Percentiles rank a stretch among this genome's conserved stretches.
phyloP scores from a whole-genome alignment of 2,329 filamentous ascomycete species.

The Xylaria sp. region DNA sequence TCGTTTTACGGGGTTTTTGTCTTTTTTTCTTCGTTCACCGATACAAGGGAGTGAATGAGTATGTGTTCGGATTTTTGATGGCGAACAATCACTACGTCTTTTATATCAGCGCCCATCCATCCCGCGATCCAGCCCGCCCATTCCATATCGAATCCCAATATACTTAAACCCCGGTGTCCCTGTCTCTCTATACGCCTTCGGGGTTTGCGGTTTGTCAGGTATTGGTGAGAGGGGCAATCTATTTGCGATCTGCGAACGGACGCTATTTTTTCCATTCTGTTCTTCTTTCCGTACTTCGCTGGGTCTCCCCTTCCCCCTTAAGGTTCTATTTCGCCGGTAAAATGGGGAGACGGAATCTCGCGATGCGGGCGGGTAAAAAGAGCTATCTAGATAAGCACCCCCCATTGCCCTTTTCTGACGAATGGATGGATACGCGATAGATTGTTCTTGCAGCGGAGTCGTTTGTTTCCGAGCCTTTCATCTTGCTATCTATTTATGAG shows the following conservation, averaged over 20 bases:
- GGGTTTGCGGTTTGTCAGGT: conserved; percentile 2
- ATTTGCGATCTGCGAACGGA: conserved; percentile 25
- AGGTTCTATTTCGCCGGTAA: conserved; percentile 25
- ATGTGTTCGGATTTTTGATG: not conserved
- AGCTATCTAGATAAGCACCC: not conserved
- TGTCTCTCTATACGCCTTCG: not conserved
- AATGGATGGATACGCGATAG: conserved; percentile 17
- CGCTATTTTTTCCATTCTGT: not conserved
- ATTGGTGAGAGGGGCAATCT: conserved; percentile 23
- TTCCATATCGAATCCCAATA: conserved; percentile 14
- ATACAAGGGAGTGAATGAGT: not conserved
- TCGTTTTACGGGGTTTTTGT: not conserved
- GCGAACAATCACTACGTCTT: not conserved
- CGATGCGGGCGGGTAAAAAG: conserved; percentile 25
- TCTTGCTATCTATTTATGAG: not conserved
- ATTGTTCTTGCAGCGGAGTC: conserved; percentile 34
- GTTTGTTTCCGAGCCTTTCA: conserved; percentile 25
- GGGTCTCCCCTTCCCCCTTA: too few species aligned
- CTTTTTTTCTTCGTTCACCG: not conserved
- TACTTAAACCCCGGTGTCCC: not conserved
- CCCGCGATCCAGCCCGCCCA: conserved; percentile 3
- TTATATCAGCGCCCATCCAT: conserved; percentile 12
- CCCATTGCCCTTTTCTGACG: conserved; percentile 28
- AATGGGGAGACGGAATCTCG: conserved; percentile 15
- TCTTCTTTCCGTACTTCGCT: not conserved